Evolutionary conservation across 2,329 filamentous ascomycete genomes (phyloP), one percentile per base, ranked within the genome.

Genomic region (Pestalotiopsis sp.): DNA sequence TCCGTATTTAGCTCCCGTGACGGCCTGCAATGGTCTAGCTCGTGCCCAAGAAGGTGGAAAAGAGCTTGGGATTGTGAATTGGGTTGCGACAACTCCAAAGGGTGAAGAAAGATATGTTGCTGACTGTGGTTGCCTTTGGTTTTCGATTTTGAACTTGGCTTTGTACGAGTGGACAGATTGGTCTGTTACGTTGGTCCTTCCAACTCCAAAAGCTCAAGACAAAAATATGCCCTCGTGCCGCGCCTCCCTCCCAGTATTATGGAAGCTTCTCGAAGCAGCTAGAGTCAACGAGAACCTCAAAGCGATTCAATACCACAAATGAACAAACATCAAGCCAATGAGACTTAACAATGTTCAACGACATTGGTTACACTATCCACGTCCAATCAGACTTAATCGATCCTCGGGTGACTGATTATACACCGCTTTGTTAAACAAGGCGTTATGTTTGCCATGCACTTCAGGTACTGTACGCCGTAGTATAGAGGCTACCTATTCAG

Each of bases 1-100:
- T 59, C 23, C 17, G 57, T 27, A 59, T 27, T 59, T 59, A 59
- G 57, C 57, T 59, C 57, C 57, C 57, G 57, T 59, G 57, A 59
- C 20, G 57, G 57, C 57, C 57, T n/a, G 25, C 17, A 25, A 25
- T 59, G n/a, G 57, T 52, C 25, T 59, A 59, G 23, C 57, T 27
- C 13, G 23, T 13, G 23, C 57, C 57, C 23, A 59, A 27, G 17
- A 9, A 13, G 12, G 57, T 59, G 12, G 27, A 59, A 27, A 59
- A 36, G 57, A 27, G 57, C 45, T 52, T 52, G 27, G 27, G 11
- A 27, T 59, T 12, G 11, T 3, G 57, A 13, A 17, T 59, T 59
- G 57, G 25, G 57, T 59, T 59, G 57, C 57, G 25, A 59, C 57
- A 13, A 17, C 12, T 59, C 17, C 14, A 9, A 9, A 52, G 17